Percentiles rank a stretch among this genome's conserved stretches.
Evolutionary conservation across 495 filamentous ascomycete species (phyloP).

Genomic region (Penicillium manginii): DNA sequence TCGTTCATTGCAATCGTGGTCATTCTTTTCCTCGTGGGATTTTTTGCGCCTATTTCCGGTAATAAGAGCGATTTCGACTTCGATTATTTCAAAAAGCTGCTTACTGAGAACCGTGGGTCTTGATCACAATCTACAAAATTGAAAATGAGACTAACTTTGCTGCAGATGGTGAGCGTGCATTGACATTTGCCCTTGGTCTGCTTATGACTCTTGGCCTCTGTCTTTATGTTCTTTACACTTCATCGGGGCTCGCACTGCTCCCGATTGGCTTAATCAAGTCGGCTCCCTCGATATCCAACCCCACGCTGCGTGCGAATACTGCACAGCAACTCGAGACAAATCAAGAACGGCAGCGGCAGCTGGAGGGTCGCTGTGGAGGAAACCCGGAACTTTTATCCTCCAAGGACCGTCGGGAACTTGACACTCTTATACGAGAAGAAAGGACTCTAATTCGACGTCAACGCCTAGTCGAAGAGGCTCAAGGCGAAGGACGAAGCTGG

Average conservation of each 20-base stretch:
- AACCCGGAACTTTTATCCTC: slow-evolving; percentile 72
- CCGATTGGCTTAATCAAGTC: slow-evolving; percentile 90
- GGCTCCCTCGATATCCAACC: slow-evolving; percentile 77
- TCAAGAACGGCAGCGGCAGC: slow-evolving; percentile 84
- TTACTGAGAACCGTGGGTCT: slow-evolving; percentile 76
- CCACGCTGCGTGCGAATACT: slow-evolving; percentile 73
- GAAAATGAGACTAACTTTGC: slow-evolving; percentile 8
- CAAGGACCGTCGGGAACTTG: slow-evolving; percentile 87
- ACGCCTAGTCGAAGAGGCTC: slow-evolving; percentile 79
- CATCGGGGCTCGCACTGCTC: slow-evolving; percentile 83
- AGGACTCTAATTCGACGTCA: slow-evolving; percentile 88
- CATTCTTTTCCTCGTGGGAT: slow-evolving; percentile 86
- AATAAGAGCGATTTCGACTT: slow-evolving; percentile 67
- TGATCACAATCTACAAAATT: neutral
- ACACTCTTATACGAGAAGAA: slow-evolving; percentile 85
- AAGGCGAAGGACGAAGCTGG: slow-evolving; percentile 70
- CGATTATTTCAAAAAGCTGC: slow-evolving; percentile 86
- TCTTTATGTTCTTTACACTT: slow-evolving; percentile 87
- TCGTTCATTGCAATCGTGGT: slow-evolving; percentile 78
- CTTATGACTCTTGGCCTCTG: slow-evolving; percentile 83
- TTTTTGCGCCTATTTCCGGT: slow-evolving; percentile 83
- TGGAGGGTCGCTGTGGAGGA: slow-evolving; percentile 84
- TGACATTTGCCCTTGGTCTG: slow-evolving; percentile 85
- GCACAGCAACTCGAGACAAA: slow-evolving; percentile 80
- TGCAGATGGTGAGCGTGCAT: slow-evolving; percentile 82